Conservation (phyloP, 1,284 basidiomycete species). For the Papiliotrema laurentii region DNA sequence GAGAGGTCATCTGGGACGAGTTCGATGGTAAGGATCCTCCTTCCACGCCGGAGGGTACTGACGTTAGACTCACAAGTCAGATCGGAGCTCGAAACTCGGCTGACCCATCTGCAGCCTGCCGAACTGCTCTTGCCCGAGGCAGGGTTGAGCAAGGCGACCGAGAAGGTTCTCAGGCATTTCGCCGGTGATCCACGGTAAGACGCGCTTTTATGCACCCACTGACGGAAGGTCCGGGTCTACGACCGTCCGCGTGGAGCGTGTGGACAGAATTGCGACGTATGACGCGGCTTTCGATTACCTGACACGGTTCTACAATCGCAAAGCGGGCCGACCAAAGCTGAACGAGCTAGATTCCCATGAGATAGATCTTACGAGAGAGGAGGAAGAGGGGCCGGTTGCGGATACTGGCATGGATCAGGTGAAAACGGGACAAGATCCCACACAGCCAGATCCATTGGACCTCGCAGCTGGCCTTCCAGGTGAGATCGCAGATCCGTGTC, state of each 20-base stretch:
- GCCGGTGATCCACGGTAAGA: slow-evolving; percentile 48
- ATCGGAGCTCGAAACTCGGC: slow-evolving; percentile 76
- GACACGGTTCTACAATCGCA: slow-evolving; percentile 61
- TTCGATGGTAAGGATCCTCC: slow-evolving; percentile 61
- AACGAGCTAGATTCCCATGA: background rate
- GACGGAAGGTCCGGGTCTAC: slow-evolving; percentile 30
- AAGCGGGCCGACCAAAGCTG: slow-evolving; percentile 13
- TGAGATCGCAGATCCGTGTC: slow-evolving; percentile 6
- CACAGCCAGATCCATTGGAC: slow-evolving; percentile 6
- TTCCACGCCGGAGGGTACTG: slow-evolving; percentile 6
- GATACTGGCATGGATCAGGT: background rate
- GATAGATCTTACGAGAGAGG: slow-evolving; percentile 5
- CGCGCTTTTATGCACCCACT: background rate
- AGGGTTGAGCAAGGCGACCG: slow-evolving; percentile 66
- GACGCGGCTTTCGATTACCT: slow-evolving; percentile 69
- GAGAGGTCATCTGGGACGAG: slow-evolving; percentile 87
- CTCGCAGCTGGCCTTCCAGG: slow-evolving; percentile 26
- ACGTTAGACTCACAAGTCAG: slow-evolving; percentile 68
- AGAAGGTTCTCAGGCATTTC: slow-evolving; percentile 71
- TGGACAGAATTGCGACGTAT: slow-evolving; percentile 58
- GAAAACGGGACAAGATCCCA: background rate
- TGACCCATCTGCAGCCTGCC: slow-evolving; percentile 75
- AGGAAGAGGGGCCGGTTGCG: slow-evolving; percentile 1
- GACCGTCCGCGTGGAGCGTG: slow-evolving; percentile 60
- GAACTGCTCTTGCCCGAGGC: slow-evolving; percentile 68